phyloP scores from a whole-genome alignment of 2,329 filamentous ascomycete species.

The Ceratocystis ficicola region DNA sequence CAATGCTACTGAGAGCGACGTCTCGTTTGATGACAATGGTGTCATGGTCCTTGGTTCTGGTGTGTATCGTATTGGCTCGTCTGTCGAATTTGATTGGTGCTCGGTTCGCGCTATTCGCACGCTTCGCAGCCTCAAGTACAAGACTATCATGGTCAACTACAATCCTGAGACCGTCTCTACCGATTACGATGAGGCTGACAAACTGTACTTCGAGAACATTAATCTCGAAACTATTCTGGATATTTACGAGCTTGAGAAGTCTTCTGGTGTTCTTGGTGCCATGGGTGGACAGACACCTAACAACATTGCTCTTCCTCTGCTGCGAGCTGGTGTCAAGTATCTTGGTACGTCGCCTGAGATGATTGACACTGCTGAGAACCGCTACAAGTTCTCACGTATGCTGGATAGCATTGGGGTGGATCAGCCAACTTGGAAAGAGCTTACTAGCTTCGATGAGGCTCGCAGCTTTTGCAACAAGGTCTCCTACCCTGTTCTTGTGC shows the following conservation, averaged over 20 bases:
- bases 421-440: slow-evolving; percentile 94
- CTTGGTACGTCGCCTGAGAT: slow-evolving; percentile 95
- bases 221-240: slow-evolving; percentile 81
- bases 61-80: slow-evolving; percentile 93
- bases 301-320: slow-evolving; percentile 86
- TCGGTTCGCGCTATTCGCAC: slow-evolving; percentile 90
- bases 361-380: slow-evolving; percentile 95
- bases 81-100: slow-evolving; percentile 98
- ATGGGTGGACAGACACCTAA: slow-evolving; percentile 98
- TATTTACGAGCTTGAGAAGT: slow-evolving; percentile 78
- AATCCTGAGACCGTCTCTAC: slow-evolving; percentile 85
- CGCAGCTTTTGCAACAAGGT: slow-evolving; percentile 77
- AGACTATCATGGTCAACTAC: slow-evolving; percentile 94
- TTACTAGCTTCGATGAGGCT: slow-evolving; percentile 89
- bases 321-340: slow-evolving; percentile 81
- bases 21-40: slow-evolving; percentile 76
- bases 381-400: slow-evolving; percentile 98
- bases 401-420: slow-evolving; percentile 88
- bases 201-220: slow-evolving; percentile 93
- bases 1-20: slow-evolving; percentile 76
- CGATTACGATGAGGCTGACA: slow-evolving; percentile 89
- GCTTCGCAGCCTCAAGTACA: slow-evolving; percentile 67
- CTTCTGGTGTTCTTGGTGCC: slow-evolving; percentile 76
- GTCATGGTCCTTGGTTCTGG: slow-evolving; percentile 94
- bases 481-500: slow-evolving; percentile 83